Evolutionary conservation across 495 filamentous ascomycete species (phyloP), one percentile per base, ranked within the genome.

Genomic region (Cladorrhinum samala): DNA sequence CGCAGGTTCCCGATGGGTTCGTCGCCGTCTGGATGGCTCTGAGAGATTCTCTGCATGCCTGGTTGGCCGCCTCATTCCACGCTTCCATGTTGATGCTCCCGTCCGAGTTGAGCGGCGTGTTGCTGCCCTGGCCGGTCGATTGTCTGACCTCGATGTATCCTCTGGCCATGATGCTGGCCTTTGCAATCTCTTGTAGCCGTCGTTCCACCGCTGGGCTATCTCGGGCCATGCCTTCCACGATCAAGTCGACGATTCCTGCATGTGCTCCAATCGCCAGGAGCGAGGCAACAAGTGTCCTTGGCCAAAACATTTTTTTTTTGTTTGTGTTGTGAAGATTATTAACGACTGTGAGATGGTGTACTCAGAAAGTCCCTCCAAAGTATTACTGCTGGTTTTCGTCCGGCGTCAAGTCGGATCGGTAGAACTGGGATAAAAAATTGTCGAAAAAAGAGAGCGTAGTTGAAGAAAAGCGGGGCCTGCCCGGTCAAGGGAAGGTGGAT

Each of bases 1-100:
- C 77, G n/a, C 81, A 80, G n/a, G 87, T 72, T 13, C 87, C 87
- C 1, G 84, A 81, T 2, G 84, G 83, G 48, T 88, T 89, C 3
- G 75, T 73, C 9, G 79, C 77, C 1, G 68, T 64, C 9, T 69
- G 61, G n/a, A 85, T 68, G 11, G 57, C 53, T 3, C 59, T 56
- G 9, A 86, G 63, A 1, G 76, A 66, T 17, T 66, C 65, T 46
- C 57, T 61, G 65, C 83, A 87, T 6, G 83, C 82, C 11, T 61
- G 56, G 30, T 67, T 61, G 3, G 77, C 81, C 46, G 68, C 59
- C n/a, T 62, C 63, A 56, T 84, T 71, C 80, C 81, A 85, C 1
- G 66, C 61, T 5, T 64, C 67, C 64, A 74, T 64, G 62, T 77
- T 68, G 53, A 68, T 57, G 56, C 24, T 63, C 40, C 63, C 66